phyloP scores from a whole-genome alignment of 1,139 yeast genomes.

The Taphrina betulina region DNA sequence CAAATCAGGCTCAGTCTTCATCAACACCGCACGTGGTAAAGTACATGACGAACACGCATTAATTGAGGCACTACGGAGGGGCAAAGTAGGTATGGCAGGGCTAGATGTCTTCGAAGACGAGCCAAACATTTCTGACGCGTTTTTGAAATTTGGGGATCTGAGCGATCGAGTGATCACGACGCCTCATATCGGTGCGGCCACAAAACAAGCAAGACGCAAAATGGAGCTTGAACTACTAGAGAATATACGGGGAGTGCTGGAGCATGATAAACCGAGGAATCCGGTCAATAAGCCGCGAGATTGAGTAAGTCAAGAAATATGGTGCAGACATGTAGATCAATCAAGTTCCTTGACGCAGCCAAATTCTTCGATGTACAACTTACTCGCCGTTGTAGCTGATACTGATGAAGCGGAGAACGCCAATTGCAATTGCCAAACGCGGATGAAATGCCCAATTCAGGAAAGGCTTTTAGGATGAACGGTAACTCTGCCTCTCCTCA shows the following conservation, averaged over 20 bases:
- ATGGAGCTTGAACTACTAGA: slow-evolving; percentile 51
- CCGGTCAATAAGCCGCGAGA: slow-evolving; percentile 9
- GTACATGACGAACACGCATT: slow-evolving; percentile 62
- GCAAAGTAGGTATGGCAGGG: slow-evolving; percentile 69
- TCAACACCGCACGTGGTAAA: slow-evolving; percentile 73
- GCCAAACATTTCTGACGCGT: slow-evolving; percentile 42
- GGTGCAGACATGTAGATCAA: too few relatives aligned
- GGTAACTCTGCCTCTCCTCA: too few relatives aligned
- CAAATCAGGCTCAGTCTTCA: slow-evolving; percentile 63
- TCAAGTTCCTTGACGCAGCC: too few relatives aligned
- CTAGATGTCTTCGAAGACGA: slow-evolving; percentile 76
- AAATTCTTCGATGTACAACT: neutral
- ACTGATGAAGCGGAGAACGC: too few relatives aligned
- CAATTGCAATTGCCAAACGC: too few relatives aligned
- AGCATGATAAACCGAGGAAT: slow-evolving; percentile 8
- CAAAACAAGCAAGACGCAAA: slow-evolving; percentile 55
- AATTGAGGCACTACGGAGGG: slow-evolving; percentile 57
- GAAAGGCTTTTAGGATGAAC: too few relatives aligned
- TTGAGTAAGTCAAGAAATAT: too few relatives aligned
- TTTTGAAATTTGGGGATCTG: slow-evolving; percentile 38
- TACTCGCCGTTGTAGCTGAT: neutral
- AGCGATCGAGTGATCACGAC: slow-evolving; percentile 54
- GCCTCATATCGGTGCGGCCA: slow-evolving; percentile 69
- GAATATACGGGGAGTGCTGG: slow-evolving; percentile 1
- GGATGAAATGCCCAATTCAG: too few relatives aligned